These are phyloP conservation scores for Fraxinus velutina DNA, from an alignment of 305 asterid species.

Conservation along the genomic window DNA sequence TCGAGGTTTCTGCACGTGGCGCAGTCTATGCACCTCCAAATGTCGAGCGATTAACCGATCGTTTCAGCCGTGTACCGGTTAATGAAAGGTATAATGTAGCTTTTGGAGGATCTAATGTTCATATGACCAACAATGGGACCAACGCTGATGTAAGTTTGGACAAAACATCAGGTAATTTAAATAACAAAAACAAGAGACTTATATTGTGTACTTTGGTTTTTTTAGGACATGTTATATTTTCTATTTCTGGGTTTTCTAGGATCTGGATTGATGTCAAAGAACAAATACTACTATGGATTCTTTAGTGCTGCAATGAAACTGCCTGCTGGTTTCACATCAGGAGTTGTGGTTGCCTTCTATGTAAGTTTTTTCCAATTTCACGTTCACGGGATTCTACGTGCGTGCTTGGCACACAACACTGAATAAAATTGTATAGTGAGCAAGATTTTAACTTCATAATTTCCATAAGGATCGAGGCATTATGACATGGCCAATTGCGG, in stretches of 20 bases:
- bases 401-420: background rate
- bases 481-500: background rate
- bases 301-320: constrained; percentile 74
- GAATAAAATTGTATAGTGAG: background rate
- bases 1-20: constrained; percentile 44
- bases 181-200: background rate
- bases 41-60: constrained; percentile 52
- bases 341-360: constrained; percentile 79
- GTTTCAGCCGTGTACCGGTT: constrained; percentile 39
- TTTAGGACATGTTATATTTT: constrained; percentile 1
- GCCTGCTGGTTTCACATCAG: constrained; percentile 80
- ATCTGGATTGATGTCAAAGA: constrained; percentile 65
- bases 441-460: background rate
- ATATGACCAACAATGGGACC: constrained; percentile 46
- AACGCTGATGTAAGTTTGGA: constrained; percentile 53
- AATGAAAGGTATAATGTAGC: constrained; percentile 44
- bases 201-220: background rate
- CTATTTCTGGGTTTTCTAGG: constrained; percentile 40
- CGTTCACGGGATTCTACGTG: background rate
- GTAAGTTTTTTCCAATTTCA: constrained; percentile 33
- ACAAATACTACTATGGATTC: constrained; percentile 64
- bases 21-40: constrained; percentile 61
- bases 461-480: background rate
- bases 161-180: constrained; percentile 58
- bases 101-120: constrained; percentile 57